Evolutionary conservation across 2,329 filamentous ascomycete genomes (phyloP).

Genomic region (Cercospora citrullina): DNA sequence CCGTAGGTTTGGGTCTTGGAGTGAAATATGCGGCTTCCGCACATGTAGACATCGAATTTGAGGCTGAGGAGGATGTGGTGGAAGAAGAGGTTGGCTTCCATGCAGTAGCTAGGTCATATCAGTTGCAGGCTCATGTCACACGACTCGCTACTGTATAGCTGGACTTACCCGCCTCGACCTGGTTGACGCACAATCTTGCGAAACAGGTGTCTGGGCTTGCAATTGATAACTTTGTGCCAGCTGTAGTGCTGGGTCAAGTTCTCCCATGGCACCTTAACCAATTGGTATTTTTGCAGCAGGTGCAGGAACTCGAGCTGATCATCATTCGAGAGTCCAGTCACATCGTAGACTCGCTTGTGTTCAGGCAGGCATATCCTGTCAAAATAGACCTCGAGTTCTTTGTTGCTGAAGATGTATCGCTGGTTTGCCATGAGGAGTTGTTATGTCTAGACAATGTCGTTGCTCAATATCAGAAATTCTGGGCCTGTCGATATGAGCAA

Average conservation of each 20-base stretch:
- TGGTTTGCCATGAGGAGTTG: conserved; percentile 9
- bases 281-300: conserved; percentile 41
- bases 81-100: conserved; percentile 60
- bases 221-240: conserved; percentile 48
- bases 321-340: conserved; percentile 22
- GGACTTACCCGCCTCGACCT: conserved; percentile 49
- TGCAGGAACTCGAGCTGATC: conserved; percentile 29
- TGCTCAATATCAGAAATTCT: background rate
- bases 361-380: conserved; percentile 33
- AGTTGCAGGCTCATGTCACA: background rate
- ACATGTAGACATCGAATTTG: conserved; percentile 49
- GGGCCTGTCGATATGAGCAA: background rate
- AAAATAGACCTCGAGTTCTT: conserved; percentile 32
- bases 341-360: conserved; percentile 23
- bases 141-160: background rate
- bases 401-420: conserved; percentile 19
- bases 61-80: conserved; percentile 53
- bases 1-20: conserved; percentile 16
- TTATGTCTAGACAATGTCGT: background rate
- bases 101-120: conserved; percentile 37
- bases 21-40: conserved; percentile 42
- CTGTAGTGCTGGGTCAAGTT: conserved; percentile 59
- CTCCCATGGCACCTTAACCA: conserved; percentile 57
- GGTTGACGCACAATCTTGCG: conserved; percentile 52
- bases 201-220: conserved; percentile 53